Conservation (phyloP, 1,139 yeast genomes). For the Nakaseomyces delphensis region DNA sequence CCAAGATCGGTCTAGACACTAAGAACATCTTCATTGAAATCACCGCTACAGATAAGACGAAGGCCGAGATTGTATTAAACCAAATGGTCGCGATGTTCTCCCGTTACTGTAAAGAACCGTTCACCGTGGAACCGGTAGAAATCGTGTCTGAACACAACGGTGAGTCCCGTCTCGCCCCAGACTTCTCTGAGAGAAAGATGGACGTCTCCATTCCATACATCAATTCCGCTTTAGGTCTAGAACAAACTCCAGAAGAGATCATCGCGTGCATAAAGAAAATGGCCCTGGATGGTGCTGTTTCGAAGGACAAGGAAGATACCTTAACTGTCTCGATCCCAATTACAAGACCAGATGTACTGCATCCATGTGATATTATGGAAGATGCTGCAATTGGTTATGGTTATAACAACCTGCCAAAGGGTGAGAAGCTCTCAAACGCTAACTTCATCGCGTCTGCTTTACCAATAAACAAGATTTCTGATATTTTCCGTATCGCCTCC, state of each 20-base stretch:
- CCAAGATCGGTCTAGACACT: constrained; percentile 80
- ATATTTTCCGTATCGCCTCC: constrained; percentile 81
- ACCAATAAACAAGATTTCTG: constrained; percentile 85
- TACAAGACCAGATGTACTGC: constrained; percentile 91
- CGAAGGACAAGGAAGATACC: constrained; percentile 40
- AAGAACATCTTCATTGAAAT: constrained; percentile 85
- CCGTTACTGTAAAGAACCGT: constrained; percentile 67
- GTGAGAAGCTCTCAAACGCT: constrained; percentile 72
- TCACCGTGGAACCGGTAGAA: constrained; percentile 81
- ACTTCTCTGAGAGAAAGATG: constrained; percentile 56
- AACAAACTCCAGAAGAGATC: constrained; percentile 61
- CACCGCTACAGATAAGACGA: constrained; percentile 92
- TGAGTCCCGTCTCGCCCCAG: constrained; percentile 70
- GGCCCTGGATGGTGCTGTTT: constrained; percentile 63
- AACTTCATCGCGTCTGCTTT: constrained; percentile 74
- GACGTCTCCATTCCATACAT: constrained; percentile 77
- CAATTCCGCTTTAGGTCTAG: constrained; percentile 83
- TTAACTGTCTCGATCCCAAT: constrained; percentile 76
- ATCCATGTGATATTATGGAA: constrained; percentile 98
- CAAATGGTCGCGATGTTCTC: constrained; percentile 95
- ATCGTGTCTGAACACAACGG: constrained; percentile 77
- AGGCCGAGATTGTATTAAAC: constrained; percentile 83
- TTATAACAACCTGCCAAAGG: constrained; percentile 74
- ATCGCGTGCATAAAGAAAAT: constrained; percentile 62
- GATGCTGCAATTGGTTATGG: constrained; percentile 98